Evolutionary conservation across 257 asterid genomes (phyloP), one percentile per base, ranked within the genome.

Genomic region (Solanum raphanifolium): DNA sequence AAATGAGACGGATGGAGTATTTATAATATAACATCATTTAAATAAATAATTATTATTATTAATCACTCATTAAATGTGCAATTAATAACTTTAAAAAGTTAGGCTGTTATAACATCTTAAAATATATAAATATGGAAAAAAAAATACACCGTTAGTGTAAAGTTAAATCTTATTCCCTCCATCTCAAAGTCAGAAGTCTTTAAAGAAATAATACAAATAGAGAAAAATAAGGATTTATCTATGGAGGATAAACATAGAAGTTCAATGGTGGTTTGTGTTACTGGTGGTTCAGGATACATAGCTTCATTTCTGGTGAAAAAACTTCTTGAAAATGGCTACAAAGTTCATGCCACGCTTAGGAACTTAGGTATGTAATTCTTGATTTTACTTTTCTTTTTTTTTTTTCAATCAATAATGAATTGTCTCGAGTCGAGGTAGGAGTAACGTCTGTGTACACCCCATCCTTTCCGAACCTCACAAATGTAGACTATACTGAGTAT

Each of bases 251-350:
- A 81, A 29, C 20, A 73, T 78, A 58, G 7, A 46, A 48, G 20
- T 48, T 82, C 86, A 46, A 16, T 4, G 29, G 83, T 23, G 86
- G 92, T 90, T 3, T 91, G 93, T 87, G 92, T 91, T 29, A 88
- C 88, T 5, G 93, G 93, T 41, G 90, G 90, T 66, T 73, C 90
- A 9, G 88, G 92, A n/a, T 90, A 72, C 62, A 38, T 91, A 65
- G 93, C 91, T 72, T 91, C 92, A 83, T 74, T 71, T 58, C 23
- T 90, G 10, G 86, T 90, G 73, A 90, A 89, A 35, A 86, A 87
- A 43, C 91, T 90, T 7, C 76, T 90, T 41, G 48, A 85, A 69
- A 87, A 62, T 46, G 91, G 91, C 34, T 89, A 86, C 31, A 87
- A 15, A 38, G 91, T 90, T 58, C 90, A 90, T 87, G 91, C 91